Percentiles rank a stretch among this genome's conserved stretches.
Conservation (phyloP, 129 eudicot genomes). For the Heracleum sosnowskyi region DNA sequence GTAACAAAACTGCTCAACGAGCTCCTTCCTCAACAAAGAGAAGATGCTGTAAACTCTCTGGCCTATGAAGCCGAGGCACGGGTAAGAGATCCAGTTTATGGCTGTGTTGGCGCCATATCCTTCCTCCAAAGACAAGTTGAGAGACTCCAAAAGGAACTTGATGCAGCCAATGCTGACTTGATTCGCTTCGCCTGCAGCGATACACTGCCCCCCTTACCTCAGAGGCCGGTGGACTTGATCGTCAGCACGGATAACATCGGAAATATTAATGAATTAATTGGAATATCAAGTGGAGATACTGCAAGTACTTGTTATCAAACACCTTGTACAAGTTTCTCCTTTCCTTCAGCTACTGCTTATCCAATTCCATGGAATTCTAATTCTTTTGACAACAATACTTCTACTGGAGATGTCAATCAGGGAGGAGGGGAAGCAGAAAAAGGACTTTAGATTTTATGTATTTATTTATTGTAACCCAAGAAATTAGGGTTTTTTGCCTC, state of each 20-base stretch:
- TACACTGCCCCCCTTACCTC: background rate
- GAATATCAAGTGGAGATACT: background rate
- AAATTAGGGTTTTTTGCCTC: background rate
- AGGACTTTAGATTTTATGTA: background rate
- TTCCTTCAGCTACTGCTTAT: background rate
- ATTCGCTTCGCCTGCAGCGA: background rate
- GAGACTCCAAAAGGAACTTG: constrained; percentile 1
- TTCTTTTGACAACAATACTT: background rate
- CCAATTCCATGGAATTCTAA: background rate
- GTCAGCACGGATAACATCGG: background rate
- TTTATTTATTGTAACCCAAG: background rate
- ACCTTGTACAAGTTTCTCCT: background rate
- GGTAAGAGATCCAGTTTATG: background rate
- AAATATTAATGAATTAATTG: background rate
- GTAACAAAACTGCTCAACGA: constrained; percentile 3
- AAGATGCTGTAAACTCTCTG: too few species aligned
- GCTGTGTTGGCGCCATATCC: constrained; percentile 8
- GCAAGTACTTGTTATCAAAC: background rate
- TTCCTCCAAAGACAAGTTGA: constrained; percentile 7
- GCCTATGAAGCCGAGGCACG: background rate
- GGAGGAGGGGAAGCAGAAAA: background rate
- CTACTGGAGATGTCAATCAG: background rate
- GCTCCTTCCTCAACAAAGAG: background rate
- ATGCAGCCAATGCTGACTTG: background rate
- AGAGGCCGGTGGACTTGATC: background rate